Evolutionary conservation across 1,139 yeast species (phyloP), one percentile per base, ranked within the genome.

Genomic region (Kodamaea fungicola): DNA sequence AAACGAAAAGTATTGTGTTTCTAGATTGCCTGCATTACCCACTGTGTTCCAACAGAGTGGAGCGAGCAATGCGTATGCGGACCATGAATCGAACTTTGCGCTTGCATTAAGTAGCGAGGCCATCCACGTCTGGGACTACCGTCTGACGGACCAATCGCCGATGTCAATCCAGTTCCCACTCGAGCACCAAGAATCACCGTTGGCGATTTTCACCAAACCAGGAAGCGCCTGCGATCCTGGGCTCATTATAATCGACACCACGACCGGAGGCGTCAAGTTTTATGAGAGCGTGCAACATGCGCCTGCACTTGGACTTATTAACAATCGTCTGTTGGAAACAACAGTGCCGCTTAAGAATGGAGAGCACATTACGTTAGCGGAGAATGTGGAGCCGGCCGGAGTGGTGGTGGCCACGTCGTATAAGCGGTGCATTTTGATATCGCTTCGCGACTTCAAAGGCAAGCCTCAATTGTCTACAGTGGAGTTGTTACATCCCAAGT

Each of bases 371-470:
- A 76, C 80, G 1, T 55, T 71, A 31, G 75, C 83, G 2, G 76
- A 79, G 42, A 78, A 76, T 44, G 71, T 82, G 10, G 90, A 84
- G 46, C 92, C 94, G 0, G 80, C 85, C 3, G 95, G 96, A 1
- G 63, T 88, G 6, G 67, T 83, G 1, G 57, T 85, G 8, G 76
- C 89, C 5, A 87, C 96, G 0, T 78, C 88, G 5, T 68, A 76
- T 50, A 88, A 87, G 28, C 65, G 94, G 43, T 76, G 83, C 33
- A 57, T 83, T 8, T 65, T 85, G 35, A 56, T 87, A 3, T 68
- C 83, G 0, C 65, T 88, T 28, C 72, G 86, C 45, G 95, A 88
- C 55, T 67, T 75, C 34, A 72, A 76, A 33, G 92, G 95, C 31
- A 80, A 78, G 49, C 81, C 89, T 1, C 54, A 52, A 4, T 57